Conservation (phyloP, 2,329 filamentous ascomycete genomes). For the Alternaria solani region DNA sequence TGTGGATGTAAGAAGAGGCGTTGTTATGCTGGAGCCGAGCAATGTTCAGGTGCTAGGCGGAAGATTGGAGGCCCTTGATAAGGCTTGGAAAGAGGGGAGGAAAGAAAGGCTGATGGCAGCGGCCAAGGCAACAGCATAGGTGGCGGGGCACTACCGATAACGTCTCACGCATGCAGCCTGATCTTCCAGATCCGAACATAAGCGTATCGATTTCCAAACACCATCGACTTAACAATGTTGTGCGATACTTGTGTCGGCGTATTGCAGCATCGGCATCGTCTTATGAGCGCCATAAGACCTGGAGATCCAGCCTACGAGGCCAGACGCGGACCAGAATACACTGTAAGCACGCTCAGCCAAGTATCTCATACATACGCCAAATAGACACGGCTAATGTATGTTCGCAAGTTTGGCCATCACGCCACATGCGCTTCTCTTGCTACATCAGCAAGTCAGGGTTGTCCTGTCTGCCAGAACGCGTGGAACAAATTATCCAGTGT, state of each 20-base stretch:
- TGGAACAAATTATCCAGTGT: no score
- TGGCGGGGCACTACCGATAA: neutral
- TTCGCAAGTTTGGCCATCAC: neutral
- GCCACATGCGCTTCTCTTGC: neutral
- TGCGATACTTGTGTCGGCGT: conserved; percentile 5
- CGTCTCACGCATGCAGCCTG: neutral
- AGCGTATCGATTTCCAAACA: neutral
- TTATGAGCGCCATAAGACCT: neutral
- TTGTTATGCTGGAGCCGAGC: conserved; percentile 77
- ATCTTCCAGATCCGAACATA: neutral
- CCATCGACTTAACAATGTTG: neutral
- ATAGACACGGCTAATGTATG: neutral
- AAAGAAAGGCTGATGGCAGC: conserved; percentile 73
- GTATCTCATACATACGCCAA: neutral
- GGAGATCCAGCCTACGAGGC: neutral
- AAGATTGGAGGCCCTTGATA: conserved; percentile 82
- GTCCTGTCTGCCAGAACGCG: neutral
- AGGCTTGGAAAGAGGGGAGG: conserved; percentile 75
- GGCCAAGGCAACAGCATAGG: conserved; percentile 46
- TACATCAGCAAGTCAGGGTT: neutral
- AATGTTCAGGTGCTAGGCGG: conserved; percentile 81
- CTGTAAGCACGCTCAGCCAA: neutral
- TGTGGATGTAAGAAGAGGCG: conserved; percentile 74
- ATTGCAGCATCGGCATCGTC: neutral
- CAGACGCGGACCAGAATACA: neutral